Base-by-base conservation (phyloP, 2,329 filamentous ascomycete genomes). In the Sporothrix dimorphospora region DNA sequence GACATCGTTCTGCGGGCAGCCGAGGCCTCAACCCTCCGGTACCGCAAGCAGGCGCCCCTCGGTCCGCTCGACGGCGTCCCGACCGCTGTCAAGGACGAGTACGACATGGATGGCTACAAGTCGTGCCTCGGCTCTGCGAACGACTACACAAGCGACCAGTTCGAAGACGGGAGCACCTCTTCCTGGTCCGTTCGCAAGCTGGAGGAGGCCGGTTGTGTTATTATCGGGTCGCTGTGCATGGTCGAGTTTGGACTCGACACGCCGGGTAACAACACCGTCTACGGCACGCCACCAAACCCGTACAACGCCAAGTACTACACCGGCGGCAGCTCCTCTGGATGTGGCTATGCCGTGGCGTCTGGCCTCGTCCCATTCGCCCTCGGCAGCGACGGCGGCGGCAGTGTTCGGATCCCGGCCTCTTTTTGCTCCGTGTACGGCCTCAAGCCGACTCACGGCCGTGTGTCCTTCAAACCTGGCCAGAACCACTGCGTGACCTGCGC, bases 241-340 rank as follows among this genome's bases (percentile, higher is more conserved):
- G 91, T 94, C 78, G 92, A 94, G 79, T 85, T 92, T 69, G 92
- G 91, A 3, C 85, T 91, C 73, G 90, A 93, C 76, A 93, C 91
- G 0, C 91, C 90, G 2, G 92, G 92, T 77, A 92, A 92, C 81
- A 94, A 94, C 76, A 88, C 89, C 4, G 88, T 86, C 71, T 87
- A 87, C 75, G 92, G 92, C 61, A 95, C 93, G 0, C 92, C 93
- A 0, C 84, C 85, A 16, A 96, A 96, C 77, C 93, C 93, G 0
- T 89, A 92, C 79, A 93, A 94, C 78, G 79, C 82, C 0, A 79
- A 83, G 3, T 95, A 93, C 82, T 96, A 96, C 80, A 89, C 89
- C 3, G 92, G 92, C 66, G 92, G 92, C 16, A 92, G 90, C 6
- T 94, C 92, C 0, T 92, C 91, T 2, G 92, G 92, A 1, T 89